phyloP scores from a whole-genome alignment of 2,329 filamentous ascomycete genomes.

The Cytospora paraplurivora region DNA sequence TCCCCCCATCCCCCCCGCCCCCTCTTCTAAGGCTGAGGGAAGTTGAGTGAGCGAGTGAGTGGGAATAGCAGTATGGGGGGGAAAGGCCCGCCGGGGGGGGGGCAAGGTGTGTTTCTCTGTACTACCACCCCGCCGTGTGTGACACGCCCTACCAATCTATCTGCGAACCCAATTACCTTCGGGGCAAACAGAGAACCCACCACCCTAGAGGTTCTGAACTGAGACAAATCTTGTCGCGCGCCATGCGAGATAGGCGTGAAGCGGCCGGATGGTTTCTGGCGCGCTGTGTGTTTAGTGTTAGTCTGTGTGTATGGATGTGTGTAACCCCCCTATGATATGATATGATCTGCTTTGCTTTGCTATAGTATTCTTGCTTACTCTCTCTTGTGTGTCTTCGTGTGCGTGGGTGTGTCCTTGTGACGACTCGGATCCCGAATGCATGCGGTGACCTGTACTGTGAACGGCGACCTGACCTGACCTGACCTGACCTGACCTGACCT shows the following conservation, averaged over 20 bases:
- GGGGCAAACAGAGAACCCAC: background rate
- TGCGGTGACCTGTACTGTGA: too few species aligned
- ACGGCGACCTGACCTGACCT: too few species aligned
- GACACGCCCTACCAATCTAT: conserved; percentile 14
- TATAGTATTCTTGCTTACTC: too few species aligned
- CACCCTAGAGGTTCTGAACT: conserved; percentile 7
- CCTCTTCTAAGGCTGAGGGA: conserved; percentile 2
- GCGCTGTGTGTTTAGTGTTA: too few species aligned
- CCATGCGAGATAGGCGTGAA: conserved; percentile 21
- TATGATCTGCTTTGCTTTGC: too few species aligned
- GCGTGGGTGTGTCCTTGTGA: too few species aligned
- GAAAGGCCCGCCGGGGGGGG: too few species aligned
- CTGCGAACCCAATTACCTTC: conserved; percentile 17
- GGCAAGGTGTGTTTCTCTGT: conserved; percentile 3
- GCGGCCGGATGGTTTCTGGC: background rate
- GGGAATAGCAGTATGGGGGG: too few species aligned
- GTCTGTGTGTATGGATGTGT: too few species aligned
- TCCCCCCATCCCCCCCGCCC: too few species aligned
- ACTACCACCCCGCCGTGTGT: conserved; percentile 5
- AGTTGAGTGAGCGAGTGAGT: background rate
- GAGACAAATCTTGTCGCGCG: conserved; percentile 21
- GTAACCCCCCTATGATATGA: too few species aligned
- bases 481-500: too few species aligned
- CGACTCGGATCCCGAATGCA: background rate
- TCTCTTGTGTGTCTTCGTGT: background rate